phyloP scores from a whole-genome alignment of 2,329 filamentous ascomycete genomes.

The Penicillium sp. region DNA sequence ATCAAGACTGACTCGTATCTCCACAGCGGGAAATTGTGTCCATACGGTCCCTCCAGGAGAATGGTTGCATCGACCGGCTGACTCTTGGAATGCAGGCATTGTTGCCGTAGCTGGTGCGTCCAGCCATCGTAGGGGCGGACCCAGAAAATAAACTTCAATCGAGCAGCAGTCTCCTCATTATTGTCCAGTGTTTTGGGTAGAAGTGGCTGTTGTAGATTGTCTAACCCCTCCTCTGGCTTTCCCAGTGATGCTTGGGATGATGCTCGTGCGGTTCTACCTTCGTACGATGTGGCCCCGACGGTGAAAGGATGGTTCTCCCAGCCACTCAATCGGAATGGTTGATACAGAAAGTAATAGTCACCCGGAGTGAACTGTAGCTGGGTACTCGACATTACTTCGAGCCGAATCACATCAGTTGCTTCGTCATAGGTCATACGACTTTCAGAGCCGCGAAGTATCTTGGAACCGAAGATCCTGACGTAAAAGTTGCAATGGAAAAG shows the following conservation, averaged over 20 bases:
- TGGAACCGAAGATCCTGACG: slow-evolving; percentile 22
- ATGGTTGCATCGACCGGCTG: slow-evolving; percentile 31
- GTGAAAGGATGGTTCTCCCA: slow-evolving; percentile 53
- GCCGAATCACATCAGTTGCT: slow-evolving; percentile 43
- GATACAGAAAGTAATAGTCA: slow-evolving; percentile 50
- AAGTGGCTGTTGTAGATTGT: slow-evolving; percentile 25
- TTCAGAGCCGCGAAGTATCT: slow-evolving; percentile 27
- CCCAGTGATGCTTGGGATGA: background rate
- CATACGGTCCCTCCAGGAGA: slow-evolving; percentile 51
- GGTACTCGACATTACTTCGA: slow-evolving; percentile 42
- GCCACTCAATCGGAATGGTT: slow-evolving; percentile 40
- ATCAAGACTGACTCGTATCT: slow-evolving; percentile 51
- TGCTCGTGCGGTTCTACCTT: background rate
- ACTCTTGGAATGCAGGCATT: slow-evolving; percentile 28
- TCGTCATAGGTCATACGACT: slow-evolving; percentile 43
- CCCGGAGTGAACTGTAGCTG: slow-evolving; percentile 40
- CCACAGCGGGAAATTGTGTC: slow-evolving; percentile 39
- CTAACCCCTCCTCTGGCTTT: slow-evolving; percentile 9
- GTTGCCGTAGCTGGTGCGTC: slow-evolving; percentile 44
- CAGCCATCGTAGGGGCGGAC: slow-evolving; percentile 50
- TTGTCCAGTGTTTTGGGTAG: slow-evolving; percentile 15
- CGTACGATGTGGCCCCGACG: slow-evolving; percentile 32
- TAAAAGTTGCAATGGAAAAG: slow-evolving; percentile 43
- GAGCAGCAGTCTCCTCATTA: background rate
- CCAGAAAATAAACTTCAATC: slow-evolving; percentile 44